Evolutionary conservation across 805 yeast species (phyloP).

Genomic region (Jamesozyma jinghongensis): DNA sequence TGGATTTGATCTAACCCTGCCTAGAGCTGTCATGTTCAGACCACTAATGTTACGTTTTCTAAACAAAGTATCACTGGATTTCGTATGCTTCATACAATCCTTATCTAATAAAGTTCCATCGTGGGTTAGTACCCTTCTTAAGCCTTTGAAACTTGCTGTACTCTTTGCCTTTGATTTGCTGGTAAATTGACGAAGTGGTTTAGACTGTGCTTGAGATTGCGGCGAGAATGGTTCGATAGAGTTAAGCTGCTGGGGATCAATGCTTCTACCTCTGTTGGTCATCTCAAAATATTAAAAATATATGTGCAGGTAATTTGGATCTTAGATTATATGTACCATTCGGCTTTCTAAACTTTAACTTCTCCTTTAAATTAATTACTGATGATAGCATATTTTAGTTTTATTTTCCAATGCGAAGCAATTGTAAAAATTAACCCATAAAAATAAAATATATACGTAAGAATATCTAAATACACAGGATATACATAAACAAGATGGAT

Average conservation of each 20-base stretch:
- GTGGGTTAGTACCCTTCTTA: conserved; percentile 21
- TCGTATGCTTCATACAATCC: conserved; percentile 9
- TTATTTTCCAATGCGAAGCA: no score
- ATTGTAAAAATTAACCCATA: no score
- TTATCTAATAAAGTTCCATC: conserved; percentile 16
- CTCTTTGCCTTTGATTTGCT: conserved; percentile 28
- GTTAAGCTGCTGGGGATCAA: neutral
- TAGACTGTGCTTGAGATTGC: conserved; percentile 7
- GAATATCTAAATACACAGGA: no score
- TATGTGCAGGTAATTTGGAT: no score
- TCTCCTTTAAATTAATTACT: no score
- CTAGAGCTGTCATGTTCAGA: conserved; percentile 28
- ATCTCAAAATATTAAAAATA: neutral
- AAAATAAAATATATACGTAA: no score
- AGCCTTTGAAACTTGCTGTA: conserved; percentile 26
- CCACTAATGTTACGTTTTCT: conserved; percentile 25
- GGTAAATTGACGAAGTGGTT: conserved; percentile 22
- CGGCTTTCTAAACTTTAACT: no score
- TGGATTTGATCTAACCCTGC: conserved; percentile 20
- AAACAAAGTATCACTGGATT: conserved; percentile 25
- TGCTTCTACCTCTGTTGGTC: conserved; percentile 2
- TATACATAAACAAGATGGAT: conserved; percentile 31
- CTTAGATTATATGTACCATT: no score
- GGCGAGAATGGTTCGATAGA: neutral
- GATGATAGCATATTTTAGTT: no score